These are phyloP conservation scores for Suhomyces atakaporum DNA, from an alignment of 1,139 yeast species.

Conservation along the genomic window DNA sequence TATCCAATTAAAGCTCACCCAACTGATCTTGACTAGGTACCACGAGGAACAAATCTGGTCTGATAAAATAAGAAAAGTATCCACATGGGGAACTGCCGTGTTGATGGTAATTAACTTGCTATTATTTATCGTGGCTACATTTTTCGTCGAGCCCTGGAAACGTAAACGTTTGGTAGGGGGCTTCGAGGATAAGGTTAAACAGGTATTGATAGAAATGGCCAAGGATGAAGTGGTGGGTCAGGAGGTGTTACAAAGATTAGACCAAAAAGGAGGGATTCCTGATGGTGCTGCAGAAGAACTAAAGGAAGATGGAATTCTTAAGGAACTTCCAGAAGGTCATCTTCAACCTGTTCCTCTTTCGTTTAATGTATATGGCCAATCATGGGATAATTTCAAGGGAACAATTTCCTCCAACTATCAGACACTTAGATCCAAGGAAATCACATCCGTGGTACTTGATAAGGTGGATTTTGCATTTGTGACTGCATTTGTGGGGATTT, in stretches of 20 bases:
- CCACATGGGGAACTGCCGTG: conserved; percentile 96
- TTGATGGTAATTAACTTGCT: conserved; percentile 85
- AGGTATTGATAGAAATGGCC: conserved; percentile 38
- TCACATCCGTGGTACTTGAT: conserved; percentile 22
- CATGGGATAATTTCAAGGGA: conserved; percentile 23
- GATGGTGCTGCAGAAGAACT: background rate
- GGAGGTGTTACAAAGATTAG: conserved; percentile 21
- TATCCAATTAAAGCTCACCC: conserved; percentile 66
- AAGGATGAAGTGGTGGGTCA: conserved; percentile 3
- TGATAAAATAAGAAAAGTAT: conserved; percentile 88
- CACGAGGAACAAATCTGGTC: conserved; percentile 99
- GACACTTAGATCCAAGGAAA: conserved; percentile 22
- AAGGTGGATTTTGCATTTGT: conserved; percentile 29
- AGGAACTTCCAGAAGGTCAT: too few species aligned
- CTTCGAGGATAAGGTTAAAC: conserved; percentile 77
- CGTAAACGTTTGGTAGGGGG: conserved; percentile 75
- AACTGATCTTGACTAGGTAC: conserved; percentile 80
- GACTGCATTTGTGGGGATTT: conserved; percentile 19
- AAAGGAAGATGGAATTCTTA: background rate
- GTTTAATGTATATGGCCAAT: conserved; percentile 1
- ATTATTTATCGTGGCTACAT: conserved; percentile 77
- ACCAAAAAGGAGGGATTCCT: background rate
- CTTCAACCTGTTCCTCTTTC: conserved; percentile 3
- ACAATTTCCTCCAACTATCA: conserved; percentile 18
- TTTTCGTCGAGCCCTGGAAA: conserved; percentile 94